Conservation (phyloP, 257 asterid genomes). For the Solanum paucissectum region DNA sequence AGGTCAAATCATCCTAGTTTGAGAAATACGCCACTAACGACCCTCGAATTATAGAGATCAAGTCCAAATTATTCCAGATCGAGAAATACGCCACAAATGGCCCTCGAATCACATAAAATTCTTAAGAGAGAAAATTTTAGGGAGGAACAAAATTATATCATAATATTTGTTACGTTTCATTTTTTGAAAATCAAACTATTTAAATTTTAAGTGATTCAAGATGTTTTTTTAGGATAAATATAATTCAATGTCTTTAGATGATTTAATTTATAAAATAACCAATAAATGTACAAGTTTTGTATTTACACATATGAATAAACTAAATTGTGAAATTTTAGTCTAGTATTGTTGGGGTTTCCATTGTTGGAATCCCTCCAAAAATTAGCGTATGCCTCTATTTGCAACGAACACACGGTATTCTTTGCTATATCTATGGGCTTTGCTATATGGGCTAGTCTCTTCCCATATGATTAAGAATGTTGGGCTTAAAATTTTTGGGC, state of each 20-base stretch:
- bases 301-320: background rate
- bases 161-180: no score
- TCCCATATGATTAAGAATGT: background rate
- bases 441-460: background rate
- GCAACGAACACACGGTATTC: background rate
- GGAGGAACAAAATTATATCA: background rate
- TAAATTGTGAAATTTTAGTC: background rate
- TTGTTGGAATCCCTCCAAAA: background rate
- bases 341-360: background rate
- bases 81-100: no score
- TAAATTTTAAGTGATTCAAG: background rate
- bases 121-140: no score
- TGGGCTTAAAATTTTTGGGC: background rate
- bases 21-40: no score
- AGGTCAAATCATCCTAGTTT: no score
- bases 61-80: no score
- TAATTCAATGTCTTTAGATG: background rate
- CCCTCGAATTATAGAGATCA: no score
- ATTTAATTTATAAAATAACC: background rate
- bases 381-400: background rate
- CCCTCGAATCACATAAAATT: no score
- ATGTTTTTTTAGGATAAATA: background rate
- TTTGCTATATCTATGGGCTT: background rate
- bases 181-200: no score
- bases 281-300: no score